A percentile compares a stretch with the other conserved stretches of the same genome.
phyloP scores from a whole-genome alignment of 2,329 filamentous ascomycete genomes.

The Botrytis tulipae region DNA sequence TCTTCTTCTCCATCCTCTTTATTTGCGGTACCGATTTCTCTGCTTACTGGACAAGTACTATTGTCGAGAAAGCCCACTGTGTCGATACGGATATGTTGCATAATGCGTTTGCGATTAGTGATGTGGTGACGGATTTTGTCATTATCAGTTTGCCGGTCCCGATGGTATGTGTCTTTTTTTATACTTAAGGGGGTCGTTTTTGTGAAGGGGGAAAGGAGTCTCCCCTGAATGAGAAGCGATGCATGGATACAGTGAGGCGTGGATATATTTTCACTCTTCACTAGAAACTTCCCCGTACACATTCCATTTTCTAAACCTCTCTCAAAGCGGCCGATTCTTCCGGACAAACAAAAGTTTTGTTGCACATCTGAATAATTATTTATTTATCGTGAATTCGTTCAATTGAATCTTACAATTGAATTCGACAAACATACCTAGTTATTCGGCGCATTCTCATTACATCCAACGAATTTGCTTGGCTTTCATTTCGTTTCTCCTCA shows the following conservation, averaged over 20 bases:
- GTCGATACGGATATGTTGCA: slow-evolving; percentile 11
- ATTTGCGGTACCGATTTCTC: slow-evolving; percentile 9
- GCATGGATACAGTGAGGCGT: not conserved
- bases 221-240: not conserved
- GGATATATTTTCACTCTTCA: not conserved
- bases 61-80: slow-evolving; percentile 17
- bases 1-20: slow-evolving; percentile 18
- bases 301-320: not conserved
- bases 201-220: not conserved
- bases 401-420: not conserved
- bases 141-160: slow-evolving; percentile 14
- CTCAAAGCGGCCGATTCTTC: not conserved
- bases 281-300: not conserved
- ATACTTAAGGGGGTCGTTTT: not conserved
- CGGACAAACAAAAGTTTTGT: not conserved
- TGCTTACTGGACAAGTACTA: slow-evolving; percentile 9
- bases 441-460: not conserved
- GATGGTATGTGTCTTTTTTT: not conserved
- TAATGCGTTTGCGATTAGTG: slow-evolving; percentile 19
- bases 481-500: not conserved
- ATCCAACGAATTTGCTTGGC: not conserved
- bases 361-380: slow-evolving; percentile 3
- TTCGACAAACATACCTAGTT: not conserved
- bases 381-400: not conserved
- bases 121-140: slow-evolving; percentile 9